Base-by-base conservation (phyloP, 192 early-diverging fungal genomes). In the Podila epicladia region DNA sequence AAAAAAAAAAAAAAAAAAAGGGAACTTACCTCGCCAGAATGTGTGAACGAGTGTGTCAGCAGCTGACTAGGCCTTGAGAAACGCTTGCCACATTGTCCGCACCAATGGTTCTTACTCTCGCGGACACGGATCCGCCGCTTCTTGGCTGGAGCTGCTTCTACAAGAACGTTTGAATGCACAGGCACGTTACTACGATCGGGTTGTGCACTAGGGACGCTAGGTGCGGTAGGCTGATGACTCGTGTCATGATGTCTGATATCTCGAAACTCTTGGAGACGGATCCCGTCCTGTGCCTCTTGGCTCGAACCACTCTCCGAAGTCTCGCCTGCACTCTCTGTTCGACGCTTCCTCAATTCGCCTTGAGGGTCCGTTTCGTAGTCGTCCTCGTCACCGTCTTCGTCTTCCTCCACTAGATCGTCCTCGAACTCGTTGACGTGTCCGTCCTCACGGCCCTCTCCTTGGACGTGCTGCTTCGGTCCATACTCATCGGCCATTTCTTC, bases 1-100 rank as follows among this genome's bases (percentile, higher is more conserved):
- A n/a, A n/a, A n/a, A n/a, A n/a, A n/a, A n/a, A n/a, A 22, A 9
- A 20, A 4, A 60, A 17, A 37, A 9, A 1, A 9, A 37, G 1
- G 8, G 11, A 17, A 37, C 33, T 62, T 68, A 79, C 75, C 53
- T 71, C 65, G 4, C 75, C 75, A 28, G 69, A 71, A 17, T 79
- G 75, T 3, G 65, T 79, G n/a, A 79, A 68, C 5, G 50, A 65
- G 32, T 79, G 75, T 1, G 75, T 79, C 29, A 15, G 37, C 4
- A 79, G 65, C 61, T 79, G 75, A 29, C 75, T 79, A 0, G 75
- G 75, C 22, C 75, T 28, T 4, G 75, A 78, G 65, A 78, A 78
- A n/a, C 55, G 7, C 29, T 78, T 78, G 11, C 61, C 64, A 41
- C 75, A 78, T 9, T 48, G 26, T 2, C 64, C 15, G n/a, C 75